A percentile compares a stretch with the other conserved stretches of the same genome.
Conservation (phyloP, 108 stramenopile species). For the Schizochytrium sp. region DNA sequence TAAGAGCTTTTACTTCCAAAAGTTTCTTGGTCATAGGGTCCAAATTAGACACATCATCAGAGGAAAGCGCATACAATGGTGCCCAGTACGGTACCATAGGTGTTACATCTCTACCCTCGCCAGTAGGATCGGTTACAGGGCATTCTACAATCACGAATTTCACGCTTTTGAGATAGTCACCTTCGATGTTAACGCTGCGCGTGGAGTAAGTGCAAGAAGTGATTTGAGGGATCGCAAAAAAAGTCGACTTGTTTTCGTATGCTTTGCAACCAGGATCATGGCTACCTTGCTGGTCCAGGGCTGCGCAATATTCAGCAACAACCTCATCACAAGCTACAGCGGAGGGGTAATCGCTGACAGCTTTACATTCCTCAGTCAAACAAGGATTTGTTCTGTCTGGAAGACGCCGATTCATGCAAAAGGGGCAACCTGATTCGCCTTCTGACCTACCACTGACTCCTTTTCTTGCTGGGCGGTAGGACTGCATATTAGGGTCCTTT, state of each 20-base stretch:
- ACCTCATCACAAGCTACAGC: constrained; percentile 12
- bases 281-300: not conserved
- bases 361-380: not conserved
- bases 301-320: constrained; percentile 16
- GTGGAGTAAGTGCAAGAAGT: not conserved
- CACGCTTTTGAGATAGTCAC: constrained; percentile 2
- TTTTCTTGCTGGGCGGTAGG: not conserved
- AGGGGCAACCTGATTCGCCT: not conserved
- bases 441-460: not conserved
- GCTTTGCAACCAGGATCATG: constrained; percentile 14
- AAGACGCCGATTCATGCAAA: constrained; percentile 4
- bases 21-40: not conserved
- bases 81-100: constrained; percentile 20
- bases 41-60: not conserved
- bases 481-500: not conserved
- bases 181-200: not conserved
- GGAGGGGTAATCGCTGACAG: constrained; percentile 7
- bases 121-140: not conserved
- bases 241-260: not conserved
- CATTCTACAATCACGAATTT: not conserved
- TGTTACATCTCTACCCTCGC: not conserved
- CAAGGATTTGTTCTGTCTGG: not conserved
- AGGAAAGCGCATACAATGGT: not conserved
- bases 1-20: not conserved
- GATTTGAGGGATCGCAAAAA: not conserved